phyloP scores from a whole-genome alignment of 805 yeast species.

The Schwanniomyces yamadae region DNA sequence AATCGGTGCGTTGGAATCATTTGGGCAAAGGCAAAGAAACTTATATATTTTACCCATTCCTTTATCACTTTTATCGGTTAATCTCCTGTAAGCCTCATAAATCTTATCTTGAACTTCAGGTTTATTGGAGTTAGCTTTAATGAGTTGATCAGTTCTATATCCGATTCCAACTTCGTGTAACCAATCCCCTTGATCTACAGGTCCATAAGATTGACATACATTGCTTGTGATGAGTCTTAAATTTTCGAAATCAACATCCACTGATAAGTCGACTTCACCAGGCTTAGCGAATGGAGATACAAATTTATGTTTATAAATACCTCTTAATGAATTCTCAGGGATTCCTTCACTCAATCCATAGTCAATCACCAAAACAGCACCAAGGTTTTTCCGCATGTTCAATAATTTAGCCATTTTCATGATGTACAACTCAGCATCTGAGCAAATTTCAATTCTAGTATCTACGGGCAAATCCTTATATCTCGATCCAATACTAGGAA shows the following conservation, averaged over 20 bases:
- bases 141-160: slow-evolving; percentile 60
- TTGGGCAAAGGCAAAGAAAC: slow-evolving; percentile 61
- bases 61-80: slow-evolving; percentile 57
- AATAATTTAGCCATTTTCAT: slow-evolving; percentile 50
- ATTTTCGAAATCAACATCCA: slow-evolving; percentile 78
- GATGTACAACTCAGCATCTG: slow-evolving; percentile 65
- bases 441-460: slow-evolving; percentile 68
- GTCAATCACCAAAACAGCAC: slow-evolving; percentile 74
- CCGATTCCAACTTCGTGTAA: slow-evolving; percentile 74
- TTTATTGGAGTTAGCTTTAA: slow-evolving; percentile 37
- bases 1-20: slow-evolving; percentile 42
- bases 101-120: slow-evolving; percentile 52
- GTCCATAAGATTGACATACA: slow-evolving; percentile 43
- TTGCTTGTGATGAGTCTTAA: slow-evolving; percentile 27
- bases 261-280: slow-evolving; percentile 78
- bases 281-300: slow-evolving; percentile 75
- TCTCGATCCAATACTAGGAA: slow-evolving; percentile 53
- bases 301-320: slow-evolving; percentile 67
- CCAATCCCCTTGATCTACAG: slow-evolving; percentile 78
- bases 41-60: slow-evolving; percentile 80
- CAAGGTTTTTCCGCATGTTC: slow-evolving; percentile 41
- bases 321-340: slow-evolving; percentile 74
- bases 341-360: slow-evolving; percentile 64
- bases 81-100: slow-evolving; percentile 55
- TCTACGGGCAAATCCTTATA: slow-evolving; percentile 53